Evolutionary conservation across 1,284 basidiomycete genomes (phyloP).

Genomic region (Gastroboletus turbinatus): DNA sequence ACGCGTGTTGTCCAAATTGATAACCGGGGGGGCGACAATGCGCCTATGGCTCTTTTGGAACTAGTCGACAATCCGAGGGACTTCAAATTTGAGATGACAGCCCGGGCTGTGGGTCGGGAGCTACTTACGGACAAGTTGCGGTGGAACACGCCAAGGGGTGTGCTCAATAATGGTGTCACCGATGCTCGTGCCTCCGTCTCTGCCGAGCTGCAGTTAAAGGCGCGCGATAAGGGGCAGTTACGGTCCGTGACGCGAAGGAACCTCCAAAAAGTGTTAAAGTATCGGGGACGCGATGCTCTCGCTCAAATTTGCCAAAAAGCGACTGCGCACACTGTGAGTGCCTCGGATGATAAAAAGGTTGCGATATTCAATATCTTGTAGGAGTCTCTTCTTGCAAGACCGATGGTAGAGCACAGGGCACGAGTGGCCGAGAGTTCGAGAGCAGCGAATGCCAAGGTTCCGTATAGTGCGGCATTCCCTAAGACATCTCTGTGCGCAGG

Average conservation of each 20-base stretch:
- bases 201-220: constrained; percentile 43
- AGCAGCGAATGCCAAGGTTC: constrained; percentile 34
- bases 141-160: constrained; percentile 40
- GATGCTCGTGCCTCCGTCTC: constrained; percentile 48
- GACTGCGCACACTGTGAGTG: constrained; percentile 48
- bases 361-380: constrained; percentile 25
- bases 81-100: constrained; percentile 83
- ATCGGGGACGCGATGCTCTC: constrained; percentile 45
- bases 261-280: constrained; percentile 66
- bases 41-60: constrained; percentile 89
- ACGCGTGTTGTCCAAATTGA: constrained; percentile 93
- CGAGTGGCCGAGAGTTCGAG: constrained; percentile 28
- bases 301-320: constrained; percentile 46
- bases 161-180: constrained; percentile 52
- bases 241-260: constrained; percentile 67
- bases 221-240: constrained; percentile 44
- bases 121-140: constrained; percentile 55
- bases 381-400: constrained; percentile 55
- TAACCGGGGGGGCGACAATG: constrained; percentile 88
- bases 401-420: constrained; percentile 34
- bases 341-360: background rate
- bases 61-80: constrained; percentile 94
- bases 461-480: constrained; percentile 26
- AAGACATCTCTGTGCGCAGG: constrained; percentile 44
- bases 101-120: constrained; percentile 82